Percentiles rank a stretch among this genome's conserved stretches.
Conservation (phyloP, 1,284 basidiomycete genomes). For the Heliocybe sulcata region DNA sequence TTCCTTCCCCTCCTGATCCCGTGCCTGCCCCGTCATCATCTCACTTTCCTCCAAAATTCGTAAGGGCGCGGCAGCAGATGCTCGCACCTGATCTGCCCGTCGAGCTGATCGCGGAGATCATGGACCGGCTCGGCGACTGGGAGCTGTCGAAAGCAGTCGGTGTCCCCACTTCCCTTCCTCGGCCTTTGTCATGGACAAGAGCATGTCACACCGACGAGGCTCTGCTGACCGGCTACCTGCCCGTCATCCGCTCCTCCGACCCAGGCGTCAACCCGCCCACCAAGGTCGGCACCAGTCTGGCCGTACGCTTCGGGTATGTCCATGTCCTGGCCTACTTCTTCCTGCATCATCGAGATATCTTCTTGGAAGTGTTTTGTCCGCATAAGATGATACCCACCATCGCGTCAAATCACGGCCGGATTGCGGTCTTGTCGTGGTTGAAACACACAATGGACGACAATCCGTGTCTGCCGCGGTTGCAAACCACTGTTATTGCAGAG, state of each 20-base stretch:
- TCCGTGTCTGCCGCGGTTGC: constrained; percentile 47
- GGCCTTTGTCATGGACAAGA: constrained; percentile 62
- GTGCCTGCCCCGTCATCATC: not conserved
- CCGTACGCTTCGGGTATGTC: constrained; percentile 69
- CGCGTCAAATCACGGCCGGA: constrained; percentile 68
- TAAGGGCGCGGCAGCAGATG: constrained; percentile 16
- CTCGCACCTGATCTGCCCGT: constrained; percentile 55
- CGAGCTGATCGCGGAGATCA: constrained; percentile 68
- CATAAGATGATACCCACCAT: constrained; percentile 64
- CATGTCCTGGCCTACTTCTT: constrained; percentile 67
- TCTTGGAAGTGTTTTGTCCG: constrained; percentile 45
- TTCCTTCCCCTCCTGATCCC: not conserved
- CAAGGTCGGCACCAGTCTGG: constrained; percentile 54
- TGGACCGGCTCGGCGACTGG: constrained; percentile 75
- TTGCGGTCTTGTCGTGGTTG: constrained; percentile 75
- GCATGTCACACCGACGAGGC: constrained; percentile 63
- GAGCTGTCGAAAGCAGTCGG: constrained; percentile 72
- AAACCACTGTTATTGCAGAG: constrained; percentile 43
- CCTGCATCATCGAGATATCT: constrained; percentile 54
- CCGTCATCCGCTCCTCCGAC: constrained; percentile 48
- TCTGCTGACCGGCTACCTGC: constrained; percentile 56
- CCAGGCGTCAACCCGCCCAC: constrained; percentile 52
- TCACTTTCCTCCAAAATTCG: not conserved
- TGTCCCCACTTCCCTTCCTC: constrained; percentile 57
- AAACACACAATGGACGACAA: constrained; percentile 54